Evolutionary conservation across 108 stramenopile genomes (phyloP).

Genomic region (Cylindrotheca closterium): DNA sequence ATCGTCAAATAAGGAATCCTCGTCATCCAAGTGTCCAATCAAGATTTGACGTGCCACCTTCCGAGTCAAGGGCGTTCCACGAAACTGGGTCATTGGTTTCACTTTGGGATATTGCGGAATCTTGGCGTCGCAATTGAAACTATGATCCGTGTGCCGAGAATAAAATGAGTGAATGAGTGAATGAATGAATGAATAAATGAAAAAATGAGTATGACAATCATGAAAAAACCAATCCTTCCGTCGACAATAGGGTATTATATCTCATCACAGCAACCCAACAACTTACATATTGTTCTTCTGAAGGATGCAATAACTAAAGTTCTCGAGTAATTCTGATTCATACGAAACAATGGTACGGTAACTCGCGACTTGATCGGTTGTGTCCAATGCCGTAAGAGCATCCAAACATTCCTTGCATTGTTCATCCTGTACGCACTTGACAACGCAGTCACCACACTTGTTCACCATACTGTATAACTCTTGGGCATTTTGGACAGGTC

Average conservation of each 20-base stretch:
- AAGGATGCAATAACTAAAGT: constrained; percentile 11
- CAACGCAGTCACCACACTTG: constrained; percentile 77
- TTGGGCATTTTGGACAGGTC: constrained; percentile 62
- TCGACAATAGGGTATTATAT: no score
- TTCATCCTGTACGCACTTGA: constrained; percentile 62
- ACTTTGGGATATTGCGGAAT: constrained; percentile 74
- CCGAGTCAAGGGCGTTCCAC: constrained; percentile 67
- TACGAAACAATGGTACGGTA: constrained; percentile 94
- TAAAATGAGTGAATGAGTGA: no score
- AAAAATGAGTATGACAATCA: no score
- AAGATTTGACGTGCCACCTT: constrained; percentile 71
- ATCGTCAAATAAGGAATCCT: constrained; percentile 40
- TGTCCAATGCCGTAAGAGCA: constrained; percentile 70
- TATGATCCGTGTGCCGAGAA: no score
- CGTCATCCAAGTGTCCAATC: constrained; percentile 87
- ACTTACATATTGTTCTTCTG: constrained; percentile 17
- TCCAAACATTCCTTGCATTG: constrained; percentile 71
- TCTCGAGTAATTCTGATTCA: constrained; percentile 83
- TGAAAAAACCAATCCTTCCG: no score
- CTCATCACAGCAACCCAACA: no score
- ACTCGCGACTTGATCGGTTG: constrained; percentile 79
- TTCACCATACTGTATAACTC: constrained; percentile 77
- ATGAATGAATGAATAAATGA: no score
- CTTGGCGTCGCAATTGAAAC: constrained; percentile 77
- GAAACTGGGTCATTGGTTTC: constrained; percentile 54